Conservation (phyloP, 2,329 filamentous ascomycete genomes). For the Xylaria sp. region DNA sequence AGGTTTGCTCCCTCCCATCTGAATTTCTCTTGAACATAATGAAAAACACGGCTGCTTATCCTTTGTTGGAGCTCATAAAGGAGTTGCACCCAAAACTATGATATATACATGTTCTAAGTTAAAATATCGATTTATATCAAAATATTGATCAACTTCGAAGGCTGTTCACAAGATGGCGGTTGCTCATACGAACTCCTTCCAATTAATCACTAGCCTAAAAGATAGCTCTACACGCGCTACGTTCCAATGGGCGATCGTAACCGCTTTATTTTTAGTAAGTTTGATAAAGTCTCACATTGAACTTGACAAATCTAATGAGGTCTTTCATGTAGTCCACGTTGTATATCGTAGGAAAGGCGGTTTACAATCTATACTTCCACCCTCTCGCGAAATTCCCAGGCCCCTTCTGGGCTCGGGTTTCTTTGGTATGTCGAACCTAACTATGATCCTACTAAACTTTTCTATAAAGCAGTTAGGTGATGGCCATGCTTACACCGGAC, state of each 20-base stretch:
- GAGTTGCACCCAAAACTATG: not conserved
- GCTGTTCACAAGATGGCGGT: not conserved
- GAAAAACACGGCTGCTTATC: not conserved
- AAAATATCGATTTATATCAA: not conserved
- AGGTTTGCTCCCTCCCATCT: not conserved
- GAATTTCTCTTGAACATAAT: too few relatives aligned
- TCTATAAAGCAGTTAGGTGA: not conserved
- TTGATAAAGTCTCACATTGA: not conserved
- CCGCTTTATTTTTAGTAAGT: slow-evolving; percentile 12
- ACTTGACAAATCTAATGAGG: not conserved
- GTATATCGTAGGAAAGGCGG: not conserved
- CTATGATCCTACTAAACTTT: not conserved
- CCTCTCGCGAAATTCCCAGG: slow-evolving; percentile 38
- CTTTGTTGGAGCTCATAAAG: not conserved
- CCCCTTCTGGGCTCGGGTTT: slow-evolving; percentile 25
- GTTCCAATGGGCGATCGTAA: slow-evolving; percentile 6
- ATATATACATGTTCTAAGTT: not conserved
- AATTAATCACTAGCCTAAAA: not conserved
- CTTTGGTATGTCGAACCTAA: slow-evolving; percentile 23
- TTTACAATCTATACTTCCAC: slow-evolving; percentile 41
- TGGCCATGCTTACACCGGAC: not conserved
- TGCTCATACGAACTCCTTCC: not conserved
- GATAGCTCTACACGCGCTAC: not conserved
- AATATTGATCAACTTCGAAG: not conserved
- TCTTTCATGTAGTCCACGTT: not conserved